Conservation (phyloP, 1,139 yeast genomes). For the Taphrina pruni region DNA sequence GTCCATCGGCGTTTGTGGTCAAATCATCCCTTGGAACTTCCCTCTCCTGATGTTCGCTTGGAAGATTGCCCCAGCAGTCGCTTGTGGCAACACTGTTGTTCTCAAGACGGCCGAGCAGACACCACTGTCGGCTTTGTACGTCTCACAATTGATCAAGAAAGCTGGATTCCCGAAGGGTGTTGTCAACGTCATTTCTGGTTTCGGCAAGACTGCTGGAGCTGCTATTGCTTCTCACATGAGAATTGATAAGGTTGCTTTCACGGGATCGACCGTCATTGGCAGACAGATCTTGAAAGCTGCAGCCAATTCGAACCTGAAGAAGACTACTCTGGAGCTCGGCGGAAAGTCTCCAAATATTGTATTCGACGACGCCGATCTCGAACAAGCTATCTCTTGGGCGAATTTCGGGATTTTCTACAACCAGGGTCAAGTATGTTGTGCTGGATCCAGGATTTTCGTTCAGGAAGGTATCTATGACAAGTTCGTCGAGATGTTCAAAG, state of each 20-base stretch:
- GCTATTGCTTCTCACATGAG: slow-evolving; percentile 71
- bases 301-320: slow-evolving; percentile 71
- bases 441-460: slow-evolving; percentile 80
- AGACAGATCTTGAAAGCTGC: slow-evolving; percentile 75
- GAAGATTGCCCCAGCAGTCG: slow-evolving; percentile 85
- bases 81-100: slow-evolving; percentile 80
- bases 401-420: slow-evolving; percentile 73
- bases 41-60: slow-evolving; percentile 83
- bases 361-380: slow-evolving; percentile 73
- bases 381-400: slow-evolving; percentile 66
- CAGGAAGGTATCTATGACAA: slow-evolving; percentile 78
- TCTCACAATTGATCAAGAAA: slow-evolving; percentile 65
- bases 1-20: slow-evolving; percentile 82
- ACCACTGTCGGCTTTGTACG: slow-evolving; percentile 75
- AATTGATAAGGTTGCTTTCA: slow-evolving; percentile 80
- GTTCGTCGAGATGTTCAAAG: slow-evolving; percentile 62
- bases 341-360: slow-evolving; percentile 86
- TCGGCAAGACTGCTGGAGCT: slow-evolving; percentile 77
- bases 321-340: slow-evolving; percentile 82
- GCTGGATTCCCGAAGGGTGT: slow-evolving; percentile 85
- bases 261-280: slow-evolving; percentile 86
- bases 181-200: slow-evolving; percentile 74
- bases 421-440: slow-evolving; percentile 88
- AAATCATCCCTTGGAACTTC: slow-evolving; percentile 87
- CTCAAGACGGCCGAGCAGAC: slow-evolving; percentile 84